Base-by-base conservation (phyloP, 73 alveolate species). In the Paramecium tetraurelia region DNA sequence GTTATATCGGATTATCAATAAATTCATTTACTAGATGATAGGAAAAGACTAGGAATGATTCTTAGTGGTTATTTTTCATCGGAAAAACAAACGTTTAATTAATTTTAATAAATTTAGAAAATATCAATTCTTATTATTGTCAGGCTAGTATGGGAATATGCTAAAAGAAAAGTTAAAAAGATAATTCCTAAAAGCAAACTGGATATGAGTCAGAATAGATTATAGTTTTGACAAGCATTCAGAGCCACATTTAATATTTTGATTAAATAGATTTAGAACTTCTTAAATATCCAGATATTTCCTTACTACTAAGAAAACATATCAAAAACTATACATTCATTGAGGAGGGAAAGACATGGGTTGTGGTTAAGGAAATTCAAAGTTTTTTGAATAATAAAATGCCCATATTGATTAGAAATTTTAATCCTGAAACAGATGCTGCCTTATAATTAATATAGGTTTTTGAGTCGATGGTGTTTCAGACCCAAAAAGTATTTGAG, bases 281-380 rank as follows among this genome's bases (percentile, higher is more conserved):
- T 2, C 72, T 44, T 22, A 80, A 24, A 24, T 80, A 80, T 46
- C 90, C 90, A 12, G 90, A 80, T 46, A 40, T 80, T 1, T 80
- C 90, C 4, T 12, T 44, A 2, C 18, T 44, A 40, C 16, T 80
- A 5, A 27, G 90, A 46, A 80, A 40, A 20, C 90, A 80, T 80
- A 80, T 80, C 16, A 80, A 80, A 80, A 41, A 48, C 29, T 41
- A 41, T 24, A 44, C 8, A 46, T 38, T 80, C 14, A 63, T 80
- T 41, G 90, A 40, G n/a, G 90, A 80, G 38, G 90, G 90, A 27
- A 80, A 80, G 46, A 22, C 90, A 0, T 80, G 90, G 90, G 71
- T 80, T 21, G 72, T 35, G 10, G 57, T 80, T 7, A 80, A 80
- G 5, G 75, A 80, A 46, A 80, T 80, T 22, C 14, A 24, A 46